Percentiles rank a stretch among this genome's conserved stretches.
phyloP scores from a whole-genome alignment of 2,329 filamentous ascomycete species.

The Beauveria rudraprayagi region DNA sequence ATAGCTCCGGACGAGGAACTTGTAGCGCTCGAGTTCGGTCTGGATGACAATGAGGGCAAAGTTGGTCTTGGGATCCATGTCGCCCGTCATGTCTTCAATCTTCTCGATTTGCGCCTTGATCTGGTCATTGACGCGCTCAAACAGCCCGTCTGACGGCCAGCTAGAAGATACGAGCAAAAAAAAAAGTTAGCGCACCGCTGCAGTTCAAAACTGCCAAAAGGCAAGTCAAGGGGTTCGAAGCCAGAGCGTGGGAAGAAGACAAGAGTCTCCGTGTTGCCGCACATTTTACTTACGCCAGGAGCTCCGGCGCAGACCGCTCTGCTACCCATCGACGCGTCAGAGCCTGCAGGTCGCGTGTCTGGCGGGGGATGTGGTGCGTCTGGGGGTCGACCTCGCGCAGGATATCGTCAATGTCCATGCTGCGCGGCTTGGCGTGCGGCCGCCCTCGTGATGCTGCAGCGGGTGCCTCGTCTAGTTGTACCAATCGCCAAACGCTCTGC shows the following conservation, averaged over 20 bases:
- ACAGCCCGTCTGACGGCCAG: constrained; percentile 62
- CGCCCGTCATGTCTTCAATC: constrained; percentile 69
- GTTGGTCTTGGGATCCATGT: constrained; percentile 84
- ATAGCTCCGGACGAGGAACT: constrained; percentile 80
- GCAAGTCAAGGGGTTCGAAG: not conserved
- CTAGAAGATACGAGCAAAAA: constrained; percentile 23
- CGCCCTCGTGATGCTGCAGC: not conserved
- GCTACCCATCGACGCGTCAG: constrained; percentile 90
- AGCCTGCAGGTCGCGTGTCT: constrained; percentile 72
- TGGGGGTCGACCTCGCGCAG: constrained; percentile 62
- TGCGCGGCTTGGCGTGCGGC: not conserved
- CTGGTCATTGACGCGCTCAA: constrained; percentile 72
- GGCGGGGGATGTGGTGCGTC: constrained; percentile 44
- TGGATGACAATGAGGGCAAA: constrained; percentile 92
- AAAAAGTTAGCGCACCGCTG: not conserved
- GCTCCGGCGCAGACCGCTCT: constrained; percentile 79
- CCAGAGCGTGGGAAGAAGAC: not conserved
- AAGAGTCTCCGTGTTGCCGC: not conserved
- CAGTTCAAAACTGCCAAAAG: not conserved
- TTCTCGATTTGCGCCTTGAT: constrained; percentile 62
- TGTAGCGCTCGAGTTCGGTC: constrained; percentile 90
- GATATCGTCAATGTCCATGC: constrained; percentile 76
- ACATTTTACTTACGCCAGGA: constrained; percentile 59
- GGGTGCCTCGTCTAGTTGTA: not conserved
- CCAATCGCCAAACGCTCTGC: not conserved